Evolutionary conservation across 1,139 yeast genomes (phyloP).

Genomic region (Suhomyces chickasaworum): DNA sequence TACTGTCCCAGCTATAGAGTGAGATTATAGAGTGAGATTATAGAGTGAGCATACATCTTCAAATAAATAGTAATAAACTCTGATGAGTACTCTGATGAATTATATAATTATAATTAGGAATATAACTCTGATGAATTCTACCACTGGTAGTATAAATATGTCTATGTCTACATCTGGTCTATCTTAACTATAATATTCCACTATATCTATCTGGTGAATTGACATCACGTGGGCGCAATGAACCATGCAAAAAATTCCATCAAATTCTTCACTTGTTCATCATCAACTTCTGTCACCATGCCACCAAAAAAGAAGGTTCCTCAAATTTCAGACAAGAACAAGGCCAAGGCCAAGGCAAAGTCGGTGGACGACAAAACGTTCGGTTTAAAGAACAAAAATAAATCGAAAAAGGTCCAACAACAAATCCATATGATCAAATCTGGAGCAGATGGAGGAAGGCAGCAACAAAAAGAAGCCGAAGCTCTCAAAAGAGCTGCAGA

Average conservation of each 20-base stretch:
- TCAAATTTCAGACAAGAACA: conserved; percentile 59
- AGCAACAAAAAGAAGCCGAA: conserved; percentile 75
- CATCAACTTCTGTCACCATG: conserved; percentile 14
- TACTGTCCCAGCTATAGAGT: no score
- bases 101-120: no score
- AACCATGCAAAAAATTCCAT: not conserved
- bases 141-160: no score
- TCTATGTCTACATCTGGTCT: no score
- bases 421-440: conserved; percentile 74
- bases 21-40: no score
- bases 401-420: conserved; percentile 88
- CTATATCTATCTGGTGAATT: no score
- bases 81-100: no score
- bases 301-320: conserved; percentile 71
- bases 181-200: no score
- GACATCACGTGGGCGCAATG: no score
- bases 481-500: conserved; percentile 77
- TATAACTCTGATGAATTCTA: no score
- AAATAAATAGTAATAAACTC: no score
- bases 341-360: conserved; percentile 69
- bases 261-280: conserved; percentile 2
- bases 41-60: no score
- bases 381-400: conserved; percentile 92
- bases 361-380: conserved; percentile 87
- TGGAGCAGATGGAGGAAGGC: conserved; percentile 63